Conservation (phyloP, 768 basidiomycete species). For the Podaxis pistillaris region DNA sequence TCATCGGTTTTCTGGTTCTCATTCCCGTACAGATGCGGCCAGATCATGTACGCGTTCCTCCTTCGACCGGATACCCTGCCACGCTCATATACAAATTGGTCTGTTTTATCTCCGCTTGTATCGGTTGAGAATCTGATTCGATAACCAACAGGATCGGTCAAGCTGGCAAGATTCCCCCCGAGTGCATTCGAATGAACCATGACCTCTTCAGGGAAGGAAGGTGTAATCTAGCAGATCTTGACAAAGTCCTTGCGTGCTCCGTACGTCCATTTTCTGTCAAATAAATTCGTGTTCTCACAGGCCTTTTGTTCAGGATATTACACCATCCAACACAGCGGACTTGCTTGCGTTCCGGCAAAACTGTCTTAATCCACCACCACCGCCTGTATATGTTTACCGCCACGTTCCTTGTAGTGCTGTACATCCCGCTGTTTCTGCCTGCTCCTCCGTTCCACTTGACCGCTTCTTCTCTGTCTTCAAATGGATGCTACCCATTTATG, state of each 20-base stretch:
- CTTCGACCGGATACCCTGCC: conserved; percentile 83
- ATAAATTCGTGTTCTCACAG: neutral
- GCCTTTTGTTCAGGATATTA: conserved; percentile 44
- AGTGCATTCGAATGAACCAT: conserved; percentile 59
- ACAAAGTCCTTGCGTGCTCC: conserved; percentile 46
- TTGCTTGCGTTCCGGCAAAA: conserved; percentile 43
- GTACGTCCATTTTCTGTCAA: conserved; percentile 31
- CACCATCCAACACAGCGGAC: conserved; percentile 45
- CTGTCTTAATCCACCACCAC: conserved; percentile 31
- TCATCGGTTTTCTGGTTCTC: neutral
- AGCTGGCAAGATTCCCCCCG: conserved; percentile 62
- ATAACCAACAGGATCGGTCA: conserved; percentile 56
- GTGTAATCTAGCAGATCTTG: conserved; percentile 56
- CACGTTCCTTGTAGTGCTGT: conserved; percentile 70
- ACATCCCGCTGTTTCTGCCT: conserved; percentile 71
- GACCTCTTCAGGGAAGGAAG: conserved; percentile 56
- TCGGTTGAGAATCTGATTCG: neutral
- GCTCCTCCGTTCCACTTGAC: conserved; percentile 55
- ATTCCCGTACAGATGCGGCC: conserved; percentile 56
- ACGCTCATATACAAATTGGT: conserved; percentile 76
- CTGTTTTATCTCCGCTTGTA: conserved; percentile 16
- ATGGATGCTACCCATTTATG: conserved; percentile 84
- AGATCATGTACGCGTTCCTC: conserved; percentile 81
- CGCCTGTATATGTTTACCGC: conserved; percentile 11
- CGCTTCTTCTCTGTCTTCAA: conserved; percentile 80